A percentile compares a stretch with the other conserved stretches of the same genome.
phyloP scores from a whole-genome alignment of 805 yeast species.

The Barnettozyma wickerhamii region DNA sequence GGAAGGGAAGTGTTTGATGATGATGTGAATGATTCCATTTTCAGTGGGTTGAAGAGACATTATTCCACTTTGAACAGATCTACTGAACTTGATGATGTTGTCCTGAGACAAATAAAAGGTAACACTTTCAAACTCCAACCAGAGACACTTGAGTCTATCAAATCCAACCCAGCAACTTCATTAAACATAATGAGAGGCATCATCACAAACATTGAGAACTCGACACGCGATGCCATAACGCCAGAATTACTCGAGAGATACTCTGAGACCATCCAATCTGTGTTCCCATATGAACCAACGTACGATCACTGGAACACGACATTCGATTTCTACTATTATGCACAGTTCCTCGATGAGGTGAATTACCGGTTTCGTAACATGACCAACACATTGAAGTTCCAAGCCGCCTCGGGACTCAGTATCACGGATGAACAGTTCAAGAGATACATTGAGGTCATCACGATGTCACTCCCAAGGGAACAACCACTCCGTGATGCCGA shows the following conservation, averaged over 20 bases:
- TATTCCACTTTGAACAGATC: constrained; percentile 28
- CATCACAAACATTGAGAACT: constrained; percentile 1
- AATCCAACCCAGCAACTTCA: constrained; percentile 6
- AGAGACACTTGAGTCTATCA: constrained; percentile 2
- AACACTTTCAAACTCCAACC: constrained; percentile 11
- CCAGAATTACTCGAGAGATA: not conserved
- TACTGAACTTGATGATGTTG: constrained; percentile 8
- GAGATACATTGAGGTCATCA: constrained; percentile 1
- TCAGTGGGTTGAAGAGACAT: constrained; percentile 40
- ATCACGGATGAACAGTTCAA: constrained; percentile 12
- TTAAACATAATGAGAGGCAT: constrained; percentile 7
- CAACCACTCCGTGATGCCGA: constrained; percentile 8
- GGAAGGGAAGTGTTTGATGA: constrained; percentile 7
- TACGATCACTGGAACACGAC: constrained; percentile 14
- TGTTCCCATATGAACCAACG: constrained; percentile 20
- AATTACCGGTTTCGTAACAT: constrained; percentile 5
- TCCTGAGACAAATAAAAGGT: constrained; percentile 13
- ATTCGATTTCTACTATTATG: constrained; percentile 10
- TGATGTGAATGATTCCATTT: constrained; percentile 35
- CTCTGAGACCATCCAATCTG: constrained; percentile 2
- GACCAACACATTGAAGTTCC: constrained; percentile 9
- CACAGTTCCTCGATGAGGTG: constrained; percentile 13
- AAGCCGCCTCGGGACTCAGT: constrained; percentile 16
- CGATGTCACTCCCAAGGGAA: constrained; percentile 4
- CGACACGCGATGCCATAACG: constrained; percentile 4